Evolutionary conservation across 2,329 filamentous ascomycete species (phyloP).

Genomic region (Aurifilum marmelostoma): DNA sequence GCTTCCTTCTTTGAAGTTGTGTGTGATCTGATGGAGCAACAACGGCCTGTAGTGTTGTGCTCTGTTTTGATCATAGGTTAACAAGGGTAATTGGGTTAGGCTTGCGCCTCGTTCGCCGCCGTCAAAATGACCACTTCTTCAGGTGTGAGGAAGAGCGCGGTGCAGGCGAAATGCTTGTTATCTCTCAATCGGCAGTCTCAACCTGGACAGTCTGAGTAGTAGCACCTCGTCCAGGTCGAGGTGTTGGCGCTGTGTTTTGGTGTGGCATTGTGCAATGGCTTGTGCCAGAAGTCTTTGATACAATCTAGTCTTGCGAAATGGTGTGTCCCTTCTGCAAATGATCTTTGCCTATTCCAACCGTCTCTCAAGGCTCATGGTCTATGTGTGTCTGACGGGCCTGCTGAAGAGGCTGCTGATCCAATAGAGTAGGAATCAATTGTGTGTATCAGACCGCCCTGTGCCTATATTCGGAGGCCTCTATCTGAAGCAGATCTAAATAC

Average conservation of each 20-base stretch:
- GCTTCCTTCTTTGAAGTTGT: neutral
- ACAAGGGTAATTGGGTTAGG: neutral
- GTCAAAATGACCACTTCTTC: no score
- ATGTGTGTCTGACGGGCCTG: no score
- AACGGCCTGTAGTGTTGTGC: neutral
- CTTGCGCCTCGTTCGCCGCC: neutral
- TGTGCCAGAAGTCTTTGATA: neutral
- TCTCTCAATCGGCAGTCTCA: neutral
- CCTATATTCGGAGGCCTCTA: neutral
- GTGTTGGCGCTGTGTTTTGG: neutral
- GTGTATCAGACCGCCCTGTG: neutral
- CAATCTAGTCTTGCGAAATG: neutral
- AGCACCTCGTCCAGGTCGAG: neutral
- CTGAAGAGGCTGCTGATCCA: neutral
- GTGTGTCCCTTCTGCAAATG: neutral
- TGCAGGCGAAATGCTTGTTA: neutral
- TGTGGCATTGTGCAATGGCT: neutral
- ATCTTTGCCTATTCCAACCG: neutral
- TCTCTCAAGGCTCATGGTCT: neutral
- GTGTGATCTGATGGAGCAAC: neutral
- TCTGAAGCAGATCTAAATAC: neutral
- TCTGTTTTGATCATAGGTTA: neutral
- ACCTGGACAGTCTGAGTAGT: neutral
- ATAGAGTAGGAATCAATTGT: neutral
- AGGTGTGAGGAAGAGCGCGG: neutral